Conservation (phyloP, 805 yeast species). For the Candida arabinofermentans region DNA sequence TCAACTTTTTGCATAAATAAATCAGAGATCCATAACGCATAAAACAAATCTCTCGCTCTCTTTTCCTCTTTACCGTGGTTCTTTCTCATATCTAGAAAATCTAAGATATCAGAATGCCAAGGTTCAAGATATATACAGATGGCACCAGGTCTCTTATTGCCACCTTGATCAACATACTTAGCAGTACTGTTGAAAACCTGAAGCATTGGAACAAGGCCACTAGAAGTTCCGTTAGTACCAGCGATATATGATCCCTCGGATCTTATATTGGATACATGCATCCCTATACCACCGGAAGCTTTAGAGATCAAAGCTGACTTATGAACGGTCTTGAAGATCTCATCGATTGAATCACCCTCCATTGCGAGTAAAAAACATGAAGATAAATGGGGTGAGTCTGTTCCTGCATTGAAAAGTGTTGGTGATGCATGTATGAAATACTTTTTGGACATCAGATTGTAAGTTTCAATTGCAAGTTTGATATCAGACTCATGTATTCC, state of each 20-base stretch:
- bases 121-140: constrained; percentile 93
- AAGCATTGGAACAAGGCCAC: constrained; percentile 93
- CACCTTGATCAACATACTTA: constrained; percentile 96
- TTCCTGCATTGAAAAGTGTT: constrained; percentile 90
- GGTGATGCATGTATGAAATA: constrained; percentile 95
- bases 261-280: constrained; percentile 84
- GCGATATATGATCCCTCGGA: constrained; percentile 84
- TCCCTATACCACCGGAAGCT: constrained; percentile 94
- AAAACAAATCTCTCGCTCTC: constrained; percentile 89
- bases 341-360: constrained; percentile 94
- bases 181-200: constrained; percentile 95
- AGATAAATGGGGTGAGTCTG: constrained; percentile 78
- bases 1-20: constrained; percentile 90
- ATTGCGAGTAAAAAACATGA: constrained; percentile 90
- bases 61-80: constrained; percentile 94
- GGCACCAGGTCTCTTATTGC: constrained; percentile 97
- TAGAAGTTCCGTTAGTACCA: constrained; percentile 89
- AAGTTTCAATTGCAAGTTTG: constrained; percentile 70
- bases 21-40: constrained; percentile 94
- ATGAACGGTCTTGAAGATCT: constrained; percentile 86
- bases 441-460: constrained; percentile 79
- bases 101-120: constrained; percentile 93
- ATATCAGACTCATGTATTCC: constrained; percentile 81
- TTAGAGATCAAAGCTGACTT: constrained; percentile 88
- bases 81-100: constrained; percentile 79